Percentiles rank a stretch among this genome's conserved stretches.
Conservation (phyloP, 1,284 basidiomycete species). For the Microbotryum intermedium region DNA sequence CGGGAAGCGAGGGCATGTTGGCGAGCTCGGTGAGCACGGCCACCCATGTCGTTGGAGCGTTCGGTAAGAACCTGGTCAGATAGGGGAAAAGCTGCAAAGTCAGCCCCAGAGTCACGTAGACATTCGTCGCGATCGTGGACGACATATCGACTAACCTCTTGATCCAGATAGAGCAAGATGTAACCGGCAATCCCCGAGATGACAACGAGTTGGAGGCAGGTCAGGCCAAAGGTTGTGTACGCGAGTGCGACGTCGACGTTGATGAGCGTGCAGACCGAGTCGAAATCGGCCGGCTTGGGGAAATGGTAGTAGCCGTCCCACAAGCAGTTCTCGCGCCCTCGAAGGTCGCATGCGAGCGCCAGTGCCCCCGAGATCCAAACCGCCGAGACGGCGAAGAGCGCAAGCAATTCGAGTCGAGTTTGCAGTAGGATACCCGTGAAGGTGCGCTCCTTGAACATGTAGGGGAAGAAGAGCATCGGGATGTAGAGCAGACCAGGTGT, state of each 20-base stretch:
- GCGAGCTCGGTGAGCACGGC: constrained; percentile 19
- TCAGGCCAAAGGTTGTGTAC: constrained; percentile 40
- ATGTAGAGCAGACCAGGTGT: constrained; percentile 40
- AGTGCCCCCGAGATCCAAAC: constrained; percentile 40
- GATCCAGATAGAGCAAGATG: constrained; percentile 40
- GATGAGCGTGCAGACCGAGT: constrained; percentile 38
- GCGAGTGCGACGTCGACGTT: constrained; percentile 38
- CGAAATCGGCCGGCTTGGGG: constrained; percentile 38
- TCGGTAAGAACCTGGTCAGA: constrained; percentile 16
- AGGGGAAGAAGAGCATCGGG: constrained; percentile 37
- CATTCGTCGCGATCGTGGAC: neutral
- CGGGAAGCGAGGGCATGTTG: constrained; percentile 6
- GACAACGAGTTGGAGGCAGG: constrained; percentile 34
- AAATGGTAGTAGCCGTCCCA: constrained; percentile 41
- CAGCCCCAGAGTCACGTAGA: neutral
- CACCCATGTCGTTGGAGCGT: constrained; percentile 20
- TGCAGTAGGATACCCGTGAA: constrained; percentile 37
- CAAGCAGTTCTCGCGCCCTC: constrained; percentile 39
- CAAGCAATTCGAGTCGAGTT: constrained; percentile 38
- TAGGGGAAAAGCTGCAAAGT: too few species aligned
- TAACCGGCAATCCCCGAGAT: constrained; percentile 31
- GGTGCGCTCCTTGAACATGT: constrained; percentile 37
- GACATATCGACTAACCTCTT: constrained; percentile 45
- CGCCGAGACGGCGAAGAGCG: constrained; percentile 37
- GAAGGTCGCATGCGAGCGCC: constrained; percentile 38